Conservation (phyloP, 257 asterid genomes). For the Gentiana macrophylla region DNA sequence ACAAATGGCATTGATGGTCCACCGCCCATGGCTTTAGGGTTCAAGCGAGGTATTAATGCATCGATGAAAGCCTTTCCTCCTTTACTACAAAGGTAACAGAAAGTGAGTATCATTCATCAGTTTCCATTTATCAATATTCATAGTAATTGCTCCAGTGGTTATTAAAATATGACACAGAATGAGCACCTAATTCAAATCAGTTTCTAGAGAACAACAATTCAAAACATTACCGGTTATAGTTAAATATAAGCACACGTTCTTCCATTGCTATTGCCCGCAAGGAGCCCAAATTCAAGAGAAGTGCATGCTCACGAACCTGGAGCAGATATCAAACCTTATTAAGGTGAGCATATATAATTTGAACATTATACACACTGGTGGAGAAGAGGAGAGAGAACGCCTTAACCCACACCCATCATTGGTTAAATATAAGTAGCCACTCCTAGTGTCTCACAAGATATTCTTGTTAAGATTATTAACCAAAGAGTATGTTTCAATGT, state of each 20-base stretch:
- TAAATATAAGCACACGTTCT: constrained; percentile 79
- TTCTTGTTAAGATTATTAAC: no score
- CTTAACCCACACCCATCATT: no score
- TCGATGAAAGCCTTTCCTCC: constrained; percentile 98
- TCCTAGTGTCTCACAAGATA: no score
- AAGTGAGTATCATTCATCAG: constrained; percentile 1
- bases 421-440: no score
- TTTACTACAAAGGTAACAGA: constrained; percentile 34
- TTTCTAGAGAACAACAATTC: background rate
- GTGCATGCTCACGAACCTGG: constrained; percentile 90
- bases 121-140: background rate
- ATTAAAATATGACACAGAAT: constrained; percentile 1
- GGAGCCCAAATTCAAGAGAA: constrained; percentile 88
- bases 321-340: constrained; percentile 7
- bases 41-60: constrained; percentile 77
- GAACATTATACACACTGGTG: no score
- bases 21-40: constrained; percentile 58
- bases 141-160: background rate
- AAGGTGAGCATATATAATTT: background rate
- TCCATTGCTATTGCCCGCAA: constrained; percentile 88
- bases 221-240: constrained; percentile 71
- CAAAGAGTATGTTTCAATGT: no score
- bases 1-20: constrained; percentile 95
- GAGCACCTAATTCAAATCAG: background rate
- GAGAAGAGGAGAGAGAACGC: no score